Evolutionary conservation across 345 rosid genomes (phyloP).

Genomic region (Arabidopsis thaliana): DNA sequence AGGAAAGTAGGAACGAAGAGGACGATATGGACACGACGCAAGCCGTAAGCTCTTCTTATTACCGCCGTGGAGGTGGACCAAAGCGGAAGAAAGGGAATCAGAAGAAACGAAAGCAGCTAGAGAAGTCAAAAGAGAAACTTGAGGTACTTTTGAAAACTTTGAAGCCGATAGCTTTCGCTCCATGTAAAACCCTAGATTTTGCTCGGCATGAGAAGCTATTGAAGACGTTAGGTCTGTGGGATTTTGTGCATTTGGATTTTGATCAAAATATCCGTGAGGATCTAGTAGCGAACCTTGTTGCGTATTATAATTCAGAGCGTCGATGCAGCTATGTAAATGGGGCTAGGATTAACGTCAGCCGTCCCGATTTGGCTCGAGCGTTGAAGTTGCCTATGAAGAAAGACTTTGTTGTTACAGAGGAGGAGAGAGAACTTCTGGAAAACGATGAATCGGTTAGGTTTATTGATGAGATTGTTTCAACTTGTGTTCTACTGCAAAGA

Average conservation of each 20-base stretch:
- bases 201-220: conserved; percentile 61
- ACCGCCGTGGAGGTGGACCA: conserved; percentile 54
- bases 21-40: conserved; percentile 39
- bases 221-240: conserved; percentile 79
- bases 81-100: conserved; percentile 50
- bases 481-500: conserved; percentile 65
- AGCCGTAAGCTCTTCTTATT: conserved; percentile 30
- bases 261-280: conserved; percentile 56
- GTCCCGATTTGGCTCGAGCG: conserved; percentile 84
- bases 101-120: conserved; percentile 49
- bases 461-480: conserved; percentile 62
- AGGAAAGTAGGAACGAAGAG: conserved; percentile 39
- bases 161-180: conserved; percentile 66
- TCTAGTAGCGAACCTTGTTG: conserved; percentile 68
- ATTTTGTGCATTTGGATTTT: conserved; percentile 74
- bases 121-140: conserved; percentile 58
- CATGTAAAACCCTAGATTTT: conserved; percentile 59
- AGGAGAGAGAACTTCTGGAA: conserved; percentile 47
- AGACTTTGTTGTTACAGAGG: conserved; percentile 40
- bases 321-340: conserved; percentile 72
- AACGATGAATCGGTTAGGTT: conserved; percentile 58
- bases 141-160: conserved; percentile 50
- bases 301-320: conserved; percentile 46
- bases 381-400: conserved; percentile 69
- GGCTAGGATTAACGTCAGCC: conserved; percentile 58